Evolutionary conservation across 352 stramenopile genomes (phyloP), one percentile per base, ranked within the genome.

Genomic region (Thalassiosira mediterranea): DNA sequence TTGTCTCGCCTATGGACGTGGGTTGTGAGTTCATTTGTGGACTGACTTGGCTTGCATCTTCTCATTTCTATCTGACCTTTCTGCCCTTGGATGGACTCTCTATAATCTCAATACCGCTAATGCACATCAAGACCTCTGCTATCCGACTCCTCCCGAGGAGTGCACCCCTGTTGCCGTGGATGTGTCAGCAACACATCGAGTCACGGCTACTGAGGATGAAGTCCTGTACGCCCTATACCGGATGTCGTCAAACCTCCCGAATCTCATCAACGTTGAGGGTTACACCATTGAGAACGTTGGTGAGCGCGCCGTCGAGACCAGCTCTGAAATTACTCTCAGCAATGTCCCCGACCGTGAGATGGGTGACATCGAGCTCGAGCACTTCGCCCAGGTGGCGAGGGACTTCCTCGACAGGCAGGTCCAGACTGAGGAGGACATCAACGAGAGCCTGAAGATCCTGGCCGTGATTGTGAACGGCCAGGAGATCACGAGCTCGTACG

Each of bases 241-340:
- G 31, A 52, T 69, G 37, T 67, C 61, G 23, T 49, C 28, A 19
- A 26, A 28, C 28, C 23, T 78, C 8, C 69, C 62, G n/a, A 60
- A 52, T 19, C 32, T 72, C 32, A 72, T 72, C 5, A 38, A 58
- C 28, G 47, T 72, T 19, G 32, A 67, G 10, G 61, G 60, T 0
- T 79, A 79, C 28, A 66, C 57, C 32, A 56, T 72, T 56, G 46
- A 72, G 28, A 72, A 79, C 28, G 56, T 79, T 17, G 70, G 70
- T 37, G 32, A 67, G 34, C 42, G 32, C 26, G 60, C 70, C 13
- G 53, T 79, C 19, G 52, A 67, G 38, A 72, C 70, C 10, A 46
- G 17, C 4, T 72, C 64, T 19, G 70, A 72, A 25, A 72, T 79
- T 21, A 72, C 61, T 38, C 25, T 79, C 7, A 59, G 8, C 32